A percentile compares a stretch with the other conserved stretches of the same genome.
Conservation (phyloP, 1,139 yeast species). For the Debaryomycetaceae sp. region DNA sequence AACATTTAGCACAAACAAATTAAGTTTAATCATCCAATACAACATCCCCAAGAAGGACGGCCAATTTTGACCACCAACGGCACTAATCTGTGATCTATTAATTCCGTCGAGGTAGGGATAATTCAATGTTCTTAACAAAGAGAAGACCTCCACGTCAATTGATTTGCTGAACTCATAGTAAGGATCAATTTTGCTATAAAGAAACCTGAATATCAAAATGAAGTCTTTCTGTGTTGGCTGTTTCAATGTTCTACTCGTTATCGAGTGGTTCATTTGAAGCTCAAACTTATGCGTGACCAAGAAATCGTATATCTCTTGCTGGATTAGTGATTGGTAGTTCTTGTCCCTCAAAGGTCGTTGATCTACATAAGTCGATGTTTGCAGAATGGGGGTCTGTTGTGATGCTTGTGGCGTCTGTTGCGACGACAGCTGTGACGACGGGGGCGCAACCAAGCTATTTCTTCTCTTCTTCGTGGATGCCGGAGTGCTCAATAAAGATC, state of each 20-base stretch:
- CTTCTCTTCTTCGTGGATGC: conserved; percentile 34
- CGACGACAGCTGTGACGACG: conserved; percentile 15
- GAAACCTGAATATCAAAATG: conserved; percentile 71
- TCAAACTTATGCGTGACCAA: conserved; percentile 64
- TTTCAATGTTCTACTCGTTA: conserved; percentile 61
- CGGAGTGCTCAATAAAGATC: conserved; percentile 38
- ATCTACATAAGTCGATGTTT: conserved; percentile 31
- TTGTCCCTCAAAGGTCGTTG: conserved; percentile 78
- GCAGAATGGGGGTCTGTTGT: conserved; percentile 8
- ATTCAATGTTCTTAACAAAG: conserved; percentile 57
- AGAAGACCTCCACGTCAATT: conserved; percentile 73
- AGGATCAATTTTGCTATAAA: conserved; percentile 76
- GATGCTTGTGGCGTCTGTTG: conserved; percentile 12
- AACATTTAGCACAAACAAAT: conserved; percentile 42
- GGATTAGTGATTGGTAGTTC: conserved; percentile 60
- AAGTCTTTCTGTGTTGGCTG: conserved; percentile 90
- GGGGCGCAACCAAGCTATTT: conserved; percentile 20
- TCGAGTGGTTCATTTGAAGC: conserved; percentile 65
- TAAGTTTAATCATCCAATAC: conserved; percentile 70
- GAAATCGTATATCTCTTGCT: conserved; percentile 65
- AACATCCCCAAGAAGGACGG: conserved; percentile 77
- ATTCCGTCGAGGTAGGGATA: conserved; percentile 83
- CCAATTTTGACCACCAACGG: conserved; percentile 93
- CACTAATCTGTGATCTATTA: conserved; percentile 80
- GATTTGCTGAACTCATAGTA: conserved; percentile 66